Percentiles rank a stretch among this genome's conserved stretches.
phyloP scores from a whole-genome alignment of 305 asterid species.

The Withania somnifera region DNA sequence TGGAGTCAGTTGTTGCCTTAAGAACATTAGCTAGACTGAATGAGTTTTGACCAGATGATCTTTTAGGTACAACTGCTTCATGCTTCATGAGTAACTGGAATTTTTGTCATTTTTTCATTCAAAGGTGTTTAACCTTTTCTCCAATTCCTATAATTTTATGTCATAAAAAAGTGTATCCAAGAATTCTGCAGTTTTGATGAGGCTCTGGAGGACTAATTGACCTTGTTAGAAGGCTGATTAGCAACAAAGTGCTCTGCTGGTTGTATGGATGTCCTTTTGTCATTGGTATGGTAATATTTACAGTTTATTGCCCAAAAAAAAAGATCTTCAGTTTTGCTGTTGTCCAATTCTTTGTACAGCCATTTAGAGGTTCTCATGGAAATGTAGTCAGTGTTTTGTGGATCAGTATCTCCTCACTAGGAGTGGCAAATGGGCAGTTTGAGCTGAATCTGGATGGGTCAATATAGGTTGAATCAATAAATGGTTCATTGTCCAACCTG shows the following conservation, averaged over 20 bases:
- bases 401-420: background rate
- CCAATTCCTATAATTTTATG: background rate
- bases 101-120: background rate
- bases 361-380: background rate
- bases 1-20: background rate
- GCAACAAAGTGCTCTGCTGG: too few relatives aligned
- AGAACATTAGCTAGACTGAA: background rate
- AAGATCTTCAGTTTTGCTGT: background rate
- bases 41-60: background rate
- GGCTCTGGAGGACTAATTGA: too few relatives aligned
- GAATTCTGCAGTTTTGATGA: background rate
- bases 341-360: background rate
- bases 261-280: too few relatives aligned
- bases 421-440: background rate
- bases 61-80: background rate
- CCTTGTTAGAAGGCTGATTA: too few relatives aligned
- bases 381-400: background rate
- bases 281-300: too few relatives aligned
- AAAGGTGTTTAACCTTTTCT: background rate
- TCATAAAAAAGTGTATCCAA: background rate
- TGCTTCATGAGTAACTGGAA: background rate
- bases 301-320: too few relatives aligned
- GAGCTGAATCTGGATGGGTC: background rate
- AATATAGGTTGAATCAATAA: background rate
- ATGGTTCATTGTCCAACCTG: background rate